A percentile compares a stretch with the other conserved stretches of the same genome.
Evolutionary conservation across 345 rosid species (phyloP).

Genomic region (Triadica sebifera): DNA sequence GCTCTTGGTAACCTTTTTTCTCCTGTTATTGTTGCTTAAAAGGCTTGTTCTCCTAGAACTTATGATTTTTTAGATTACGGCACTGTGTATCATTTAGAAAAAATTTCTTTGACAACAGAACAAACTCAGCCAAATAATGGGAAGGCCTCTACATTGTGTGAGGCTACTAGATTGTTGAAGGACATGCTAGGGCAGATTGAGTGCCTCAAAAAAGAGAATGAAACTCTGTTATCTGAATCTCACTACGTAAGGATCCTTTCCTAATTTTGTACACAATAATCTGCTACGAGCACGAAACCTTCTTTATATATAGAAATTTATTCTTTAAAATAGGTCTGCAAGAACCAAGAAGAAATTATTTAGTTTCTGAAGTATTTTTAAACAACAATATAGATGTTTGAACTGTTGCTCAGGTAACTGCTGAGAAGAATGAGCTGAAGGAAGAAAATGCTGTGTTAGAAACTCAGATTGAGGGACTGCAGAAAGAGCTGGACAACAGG

Average conservation of each 20-base stretch:
- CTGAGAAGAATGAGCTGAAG: conserved; percentile 76
- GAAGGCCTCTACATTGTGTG: conserved; percentile 67
- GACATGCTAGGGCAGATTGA: conserved; percentile 68
- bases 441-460: conserved; percentile 75
- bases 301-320: not conserved
- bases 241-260: conserved; percentile 47
- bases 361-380: not conserved
- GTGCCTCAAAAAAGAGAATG: conserved; percentile 64
- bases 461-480: conserved; percentile 55
- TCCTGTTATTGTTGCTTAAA: not conserved
- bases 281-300: not conserved
- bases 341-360: not conserved
- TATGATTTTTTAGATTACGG: not conserved
- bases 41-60: not conserved
- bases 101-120: conserved; percentile 46
- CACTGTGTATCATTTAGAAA: conserved; percentile 11
- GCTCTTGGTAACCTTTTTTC: conserved; percentile 60
- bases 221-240: conserved; percentile 69
- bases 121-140: conserved; percentile 65
- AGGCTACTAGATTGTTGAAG: conserved; percentile 73
- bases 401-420: conserved; percentile 48
- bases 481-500: conserved; percentile 47
- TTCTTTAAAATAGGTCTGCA: not conserved
- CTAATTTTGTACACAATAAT: not conserved
- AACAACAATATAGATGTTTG: conserved; percentile 2